phyloP scores from a whole-genome alignment of 2,329 filamentous ascomycete genomes.

The Fusarium luffae region DNA sequence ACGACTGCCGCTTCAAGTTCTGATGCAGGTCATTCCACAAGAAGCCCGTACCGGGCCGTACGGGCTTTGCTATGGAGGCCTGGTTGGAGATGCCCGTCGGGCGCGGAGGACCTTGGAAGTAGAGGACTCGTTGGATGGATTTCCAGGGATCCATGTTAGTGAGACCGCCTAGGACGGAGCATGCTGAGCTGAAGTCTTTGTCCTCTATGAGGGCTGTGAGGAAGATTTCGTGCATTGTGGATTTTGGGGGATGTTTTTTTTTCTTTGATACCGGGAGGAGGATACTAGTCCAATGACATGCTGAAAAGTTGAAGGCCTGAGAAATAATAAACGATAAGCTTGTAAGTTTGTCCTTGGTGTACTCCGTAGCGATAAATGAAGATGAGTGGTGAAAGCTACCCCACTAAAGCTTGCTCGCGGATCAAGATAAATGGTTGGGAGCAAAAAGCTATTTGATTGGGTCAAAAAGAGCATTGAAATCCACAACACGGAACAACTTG shows the following conservation, averaged over 20 bases:
- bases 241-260: background rate
- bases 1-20: conserved; percentile 67
- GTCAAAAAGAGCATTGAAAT: too few relatives aligned
- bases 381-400: conserved; percentile 1
- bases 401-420: conserved; percentile 15
- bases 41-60: conserved; percentile 51
- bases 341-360: background rate
- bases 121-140: conserved; percentile 62
- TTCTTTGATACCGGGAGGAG: too few relatives aligned
- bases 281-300: background rate
- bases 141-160: conserved; percentile 66
- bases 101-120: conserved; percentile 61
- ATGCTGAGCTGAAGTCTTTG: conserved; percentile 60
- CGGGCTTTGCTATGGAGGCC: conserved; percentile 52
- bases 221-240: conserved; percentile 65
- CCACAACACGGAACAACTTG: accelerated
- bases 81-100: conserved; percentile 60
- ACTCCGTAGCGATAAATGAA: background rate
- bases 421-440: background rate
- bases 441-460: background rate
- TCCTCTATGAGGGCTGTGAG: conserved; percentile 65
- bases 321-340: background rate
- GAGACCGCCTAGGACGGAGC: conserved; percentile 66
- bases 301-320: background rate
- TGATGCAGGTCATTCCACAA: conserved; percentile 66